phyloP scores from a whole-genome alignment of 257 asterid species.

The Mitragyna speciosa region DNA sequence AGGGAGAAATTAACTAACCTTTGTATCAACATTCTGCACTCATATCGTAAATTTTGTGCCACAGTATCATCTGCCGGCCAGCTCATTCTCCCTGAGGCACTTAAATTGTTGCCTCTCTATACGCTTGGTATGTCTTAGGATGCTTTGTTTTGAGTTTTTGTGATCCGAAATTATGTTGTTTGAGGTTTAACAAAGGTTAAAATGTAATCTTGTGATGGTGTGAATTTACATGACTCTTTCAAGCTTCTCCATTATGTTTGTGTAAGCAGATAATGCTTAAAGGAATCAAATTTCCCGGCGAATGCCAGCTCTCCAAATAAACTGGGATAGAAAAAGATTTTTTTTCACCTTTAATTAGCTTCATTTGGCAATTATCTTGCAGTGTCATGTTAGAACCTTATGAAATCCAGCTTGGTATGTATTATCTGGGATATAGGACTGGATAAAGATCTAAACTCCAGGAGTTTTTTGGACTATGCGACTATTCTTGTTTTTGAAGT shows the following conservation, averaged over 20 bases:
- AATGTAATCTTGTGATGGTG: neutral
- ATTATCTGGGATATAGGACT: neutral
- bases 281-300: neutral
- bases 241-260: neutral
- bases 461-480: neutral
- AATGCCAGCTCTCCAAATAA: neutral
- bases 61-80: slow-evolving; percentile 94
- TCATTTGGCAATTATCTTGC: neutral
- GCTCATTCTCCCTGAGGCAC: slow-evolving; percentile 97
- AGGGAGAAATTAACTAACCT: slow-evolving; percentile 85
- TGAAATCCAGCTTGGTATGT: neutral
- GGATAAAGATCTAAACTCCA: neutral
- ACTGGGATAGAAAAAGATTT: neutral
- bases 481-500: neutral
- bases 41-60: slow-evolving; percentile 95
- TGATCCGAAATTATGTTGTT: neutral
- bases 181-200: neutral
- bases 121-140: slow-evolving; percentile 67
- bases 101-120: slow-evolving; percentile 88
- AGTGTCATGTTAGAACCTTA: neutral
- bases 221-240: neutral
- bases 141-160: slow-evolving; percentile 12
- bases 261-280: neutral
- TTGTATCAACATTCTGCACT: slow-evolving; percentile 84
- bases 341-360: neutral